These are phyloP conservation scores for Fagus sylvatica DNA, from an alignment of 306 rosid genomes.

Conservation along the genomic window DNA sequence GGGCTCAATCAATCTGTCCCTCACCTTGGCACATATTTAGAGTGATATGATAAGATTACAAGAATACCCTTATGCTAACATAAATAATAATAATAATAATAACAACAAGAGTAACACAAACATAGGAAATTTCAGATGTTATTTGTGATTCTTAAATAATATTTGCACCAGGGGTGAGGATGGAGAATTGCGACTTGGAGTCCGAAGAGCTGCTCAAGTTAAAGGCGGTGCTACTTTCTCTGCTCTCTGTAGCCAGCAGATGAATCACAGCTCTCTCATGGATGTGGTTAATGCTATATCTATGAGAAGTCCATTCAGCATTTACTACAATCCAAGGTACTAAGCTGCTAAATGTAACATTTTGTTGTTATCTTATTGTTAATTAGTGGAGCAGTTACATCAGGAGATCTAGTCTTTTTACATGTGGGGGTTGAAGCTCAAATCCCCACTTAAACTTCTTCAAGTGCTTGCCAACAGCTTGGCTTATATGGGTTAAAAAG, in stretches of 20 bases:
- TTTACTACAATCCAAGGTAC: constrained; percentile 89
- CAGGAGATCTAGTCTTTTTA: neutral
- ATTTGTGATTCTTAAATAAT: neutral
- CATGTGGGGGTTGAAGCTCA: neutral
- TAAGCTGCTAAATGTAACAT: neutral
- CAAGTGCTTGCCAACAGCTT: constrained; percentile 6
- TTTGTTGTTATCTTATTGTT: constrained; percentile 7
- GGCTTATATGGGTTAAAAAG: constrained; percentile 4
- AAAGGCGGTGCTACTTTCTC: constrained; percentile 58
- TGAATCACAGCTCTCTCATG: constrained; percentile 47
- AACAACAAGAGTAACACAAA: neutral
- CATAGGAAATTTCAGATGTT: neutral
- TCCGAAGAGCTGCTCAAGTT: constrained; percentile 81
- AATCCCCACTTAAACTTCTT: neutral
- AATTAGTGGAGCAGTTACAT: neutral
- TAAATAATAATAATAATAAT: too few species aligned
- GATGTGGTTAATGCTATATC: constrained; percentile 75
- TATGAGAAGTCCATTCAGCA: constrained; percentile 55
- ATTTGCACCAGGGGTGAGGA: constrained; percentile 69
- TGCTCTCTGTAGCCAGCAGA: constrained; percentile 50
- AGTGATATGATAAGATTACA: too few species aligned
- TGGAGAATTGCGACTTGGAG: constrained; percentile 87
- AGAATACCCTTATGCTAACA: too few species aligned
- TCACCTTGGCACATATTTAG: too few species aligned
- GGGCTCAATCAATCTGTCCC: neutral